Evolutionary conservation across 805 yeast genomes (phyloP).

Genomic region (Trichomonascus vanleenenianus): DNA sequence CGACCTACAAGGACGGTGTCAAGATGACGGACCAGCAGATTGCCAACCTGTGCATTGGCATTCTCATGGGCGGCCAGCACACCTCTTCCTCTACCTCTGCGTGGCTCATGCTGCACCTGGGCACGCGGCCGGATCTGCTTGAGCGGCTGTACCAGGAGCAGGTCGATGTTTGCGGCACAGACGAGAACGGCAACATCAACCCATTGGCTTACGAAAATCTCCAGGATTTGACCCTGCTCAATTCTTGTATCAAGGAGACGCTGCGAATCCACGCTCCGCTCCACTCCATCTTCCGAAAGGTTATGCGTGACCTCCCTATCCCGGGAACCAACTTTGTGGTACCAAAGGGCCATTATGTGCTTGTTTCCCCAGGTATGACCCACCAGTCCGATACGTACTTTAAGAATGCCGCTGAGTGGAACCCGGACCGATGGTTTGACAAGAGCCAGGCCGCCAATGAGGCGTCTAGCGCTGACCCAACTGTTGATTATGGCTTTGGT

Average conservation of each 20-base stretch:
- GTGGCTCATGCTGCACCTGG: conserved; percentile 88
- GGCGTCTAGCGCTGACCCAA: conserved; percentile 23
- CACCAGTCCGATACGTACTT: conserved; percentile 69
- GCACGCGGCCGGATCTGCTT: conserved; percentile 78
- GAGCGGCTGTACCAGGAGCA: conserved; percentile 75
- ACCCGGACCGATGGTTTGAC: conserved; percentile 79
- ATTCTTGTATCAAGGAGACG: conserved; percentile 83
- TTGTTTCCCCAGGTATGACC: conserved; percentile 92
- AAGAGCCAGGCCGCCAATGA: conserved; percentile 22
- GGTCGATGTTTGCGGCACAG: conserved; percentile 42
- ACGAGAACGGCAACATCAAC: conserved; percentile 29
- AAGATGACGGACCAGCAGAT: conserved; percentile 93
- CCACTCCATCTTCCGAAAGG: conserved; percentile 93
- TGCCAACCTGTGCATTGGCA: conserved; percentile 88
- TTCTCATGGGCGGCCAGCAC: conserved; percentile 98
- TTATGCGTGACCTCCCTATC: conserved; percentile 64
- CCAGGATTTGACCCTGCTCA: conserved; percentile 72
- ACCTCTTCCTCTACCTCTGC: conserved; percentile 95
- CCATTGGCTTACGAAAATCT: conserved; percentile 77
- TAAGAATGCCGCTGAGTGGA: conserved; percentile 63
- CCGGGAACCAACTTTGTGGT: conserved; percentile 75
- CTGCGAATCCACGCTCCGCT: conserved; percentile 94
- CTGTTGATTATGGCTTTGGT: conserved; percentile 94
- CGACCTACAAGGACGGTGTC: conserved; percentile 88
- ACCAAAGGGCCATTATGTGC: conserved; percentile 82